phyloP scores from a whole-genome alignment of 2,329 filamentous ascomycete genomes.

The Aureobasidium melanogenum region DNA sequence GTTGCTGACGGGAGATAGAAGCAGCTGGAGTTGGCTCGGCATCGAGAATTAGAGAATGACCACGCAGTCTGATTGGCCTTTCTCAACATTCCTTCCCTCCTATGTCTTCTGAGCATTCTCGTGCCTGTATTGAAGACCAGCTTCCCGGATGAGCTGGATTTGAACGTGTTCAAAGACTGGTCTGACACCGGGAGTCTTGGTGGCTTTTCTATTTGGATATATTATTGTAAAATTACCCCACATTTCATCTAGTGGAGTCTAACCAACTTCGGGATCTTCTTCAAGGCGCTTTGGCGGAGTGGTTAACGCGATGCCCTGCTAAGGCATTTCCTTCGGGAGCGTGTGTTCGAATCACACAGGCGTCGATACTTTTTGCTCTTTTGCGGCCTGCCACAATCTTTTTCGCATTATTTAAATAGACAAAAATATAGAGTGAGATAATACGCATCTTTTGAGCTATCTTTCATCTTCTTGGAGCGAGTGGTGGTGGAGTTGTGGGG shows the following conservation, averaged over 20 bases:
- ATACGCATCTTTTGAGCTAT: not conserved
- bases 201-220: slow-evolving; percentile 23
- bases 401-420: not conserved
- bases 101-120: too few species aligned
- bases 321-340: slow-evolving; percentile 33
- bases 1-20: too few species aligned
- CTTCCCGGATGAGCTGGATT: too few species aligned
- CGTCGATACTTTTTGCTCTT: slow-evolving; percentile 14
- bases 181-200: too few species aligned
- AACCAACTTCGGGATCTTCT: not conserved
- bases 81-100: too few species aligned
- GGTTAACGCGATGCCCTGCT: not conserved
- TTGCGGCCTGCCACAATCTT: too few species aligned
- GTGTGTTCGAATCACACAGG: slow-evolving; percentile 36
- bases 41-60: too few species aligned
- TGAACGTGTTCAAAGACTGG: too few species aligned
- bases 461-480: not conserved
- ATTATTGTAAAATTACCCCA: not conserved
- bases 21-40: too few species aligned
- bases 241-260: not conserved
- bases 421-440: not conserved
- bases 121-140: too few species aligned
- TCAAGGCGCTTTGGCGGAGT: not conserved
- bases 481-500: not conserved
- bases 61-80: too few species aligned